Conservation (phyloP, 2,329 filamentous ascomycete species). For the Aspergillus fumigatiaffinis region DNA sequence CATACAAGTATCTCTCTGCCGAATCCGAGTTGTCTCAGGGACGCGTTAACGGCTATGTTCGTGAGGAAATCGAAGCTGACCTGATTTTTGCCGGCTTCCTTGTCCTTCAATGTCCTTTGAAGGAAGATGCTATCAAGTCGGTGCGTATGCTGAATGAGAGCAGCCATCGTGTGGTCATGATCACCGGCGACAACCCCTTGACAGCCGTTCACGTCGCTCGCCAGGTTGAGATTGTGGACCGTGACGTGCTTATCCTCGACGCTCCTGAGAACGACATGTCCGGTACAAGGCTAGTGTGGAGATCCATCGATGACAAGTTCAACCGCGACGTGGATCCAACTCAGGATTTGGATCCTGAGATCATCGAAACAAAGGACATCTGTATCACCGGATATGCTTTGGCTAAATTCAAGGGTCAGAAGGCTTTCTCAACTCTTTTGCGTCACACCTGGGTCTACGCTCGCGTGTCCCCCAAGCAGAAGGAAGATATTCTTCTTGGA, state of each 20-base stretch:
- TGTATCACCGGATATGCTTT: conserved; percentile 95
- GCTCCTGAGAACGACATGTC: conserved; percentile 84
- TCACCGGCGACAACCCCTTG: conserved; percentile 95
- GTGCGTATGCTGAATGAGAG: conserved; percentile 98
- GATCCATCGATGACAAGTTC: conserved; percentile 85
- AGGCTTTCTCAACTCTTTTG: conserved; percentile 71
- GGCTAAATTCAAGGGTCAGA: conserved; percentile 78
- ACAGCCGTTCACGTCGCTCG: conserved; percentile 94
- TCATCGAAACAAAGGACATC: conserved; percentile 81
- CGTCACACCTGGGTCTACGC: conserved; percentile 97
- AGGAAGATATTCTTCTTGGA: conserved; percentile 95
- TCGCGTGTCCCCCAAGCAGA: conserved; percentile 96
- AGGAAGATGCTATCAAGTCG: conserved; percentile 90
- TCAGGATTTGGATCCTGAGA: conserved; percentile 73
- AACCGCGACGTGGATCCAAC: conserved; percentile 81
- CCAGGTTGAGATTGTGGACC: conserved; percentile 95
- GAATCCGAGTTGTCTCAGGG: conserved; percentile 77
- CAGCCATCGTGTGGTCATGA: conserved; percentile 98
- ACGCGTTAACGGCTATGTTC: conserved; percentile 89
- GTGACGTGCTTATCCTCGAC: conserved; percentile 90
- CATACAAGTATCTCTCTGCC: conserved; percentile 83
- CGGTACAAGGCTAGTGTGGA: conserved; percentile 83
- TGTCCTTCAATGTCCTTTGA: conserved; percentile 90
- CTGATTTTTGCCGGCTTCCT: conserved; percentile 92
- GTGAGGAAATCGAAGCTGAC: conserved; percentile 82